phyloP scores from a whole-genome alignment of 2,329 filamentous ascomycete genomes.

The Bipolaris bicolor region DNA sequence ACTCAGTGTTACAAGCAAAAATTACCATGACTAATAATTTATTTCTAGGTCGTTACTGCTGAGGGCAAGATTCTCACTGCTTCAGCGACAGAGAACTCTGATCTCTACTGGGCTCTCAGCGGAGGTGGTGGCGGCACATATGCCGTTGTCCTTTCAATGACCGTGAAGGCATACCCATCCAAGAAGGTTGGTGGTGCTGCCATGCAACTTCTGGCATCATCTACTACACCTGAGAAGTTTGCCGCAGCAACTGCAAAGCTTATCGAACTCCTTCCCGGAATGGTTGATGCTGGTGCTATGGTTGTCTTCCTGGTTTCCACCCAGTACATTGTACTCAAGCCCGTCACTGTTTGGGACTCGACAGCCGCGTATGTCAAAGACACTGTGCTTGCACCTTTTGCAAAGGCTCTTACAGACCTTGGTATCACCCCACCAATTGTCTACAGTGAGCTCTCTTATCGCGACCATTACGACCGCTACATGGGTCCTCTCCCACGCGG shows the following conservation, averaged over 20 bases:
- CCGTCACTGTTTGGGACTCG: constrained; percentile 12
- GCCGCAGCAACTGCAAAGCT: constrained; percentile 19
- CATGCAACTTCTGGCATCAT: constrained; percentile 27
- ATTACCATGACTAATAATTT: constrained; percentile 18
- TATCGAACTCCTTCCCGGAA: constrained; percentile 24
- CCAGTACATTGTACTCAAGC: constrained; percentile 17
- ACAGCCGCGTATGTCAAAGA: constrained; percentile 24
- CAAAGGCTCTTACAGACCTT: constrained; percentile 22
- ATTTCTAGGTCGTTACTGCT: constrained; percentile 41
- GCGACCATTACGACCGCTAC: constrained; percentile 34
- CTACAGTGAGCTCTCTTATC: constrained; percentile 30
- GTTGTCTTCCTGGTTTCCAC: constrained; percentile 24
- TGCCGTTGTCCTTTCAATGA: constrained; percentile 39
- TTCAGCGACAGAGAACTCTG: constrained; percentile 34
- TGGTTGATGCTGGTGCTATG: constrained; percentile 30
- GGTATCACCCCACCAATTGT: constrained; percentile 28
- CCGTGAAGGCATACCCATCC: constrained; percentile 35
- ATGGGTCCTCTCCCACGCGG: constrained; percentile 37
- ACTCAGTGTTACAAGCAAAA: background rate
- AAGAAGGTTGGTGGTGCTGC: constrained; percentile 29
- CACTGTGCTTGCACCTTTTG: constrained; percentile 32
- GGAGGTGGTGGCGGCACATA: constrained; percentile 43
- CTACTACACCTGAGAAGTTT: constrained; percentile 23
- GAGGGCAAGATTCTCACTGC: constrained; percentile 39
- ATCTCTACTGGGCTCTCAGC: constrained; percentile 48